Base-by-base conservation (phyloP, 139 green algal species). In the Mesostigma viride region DNA sequence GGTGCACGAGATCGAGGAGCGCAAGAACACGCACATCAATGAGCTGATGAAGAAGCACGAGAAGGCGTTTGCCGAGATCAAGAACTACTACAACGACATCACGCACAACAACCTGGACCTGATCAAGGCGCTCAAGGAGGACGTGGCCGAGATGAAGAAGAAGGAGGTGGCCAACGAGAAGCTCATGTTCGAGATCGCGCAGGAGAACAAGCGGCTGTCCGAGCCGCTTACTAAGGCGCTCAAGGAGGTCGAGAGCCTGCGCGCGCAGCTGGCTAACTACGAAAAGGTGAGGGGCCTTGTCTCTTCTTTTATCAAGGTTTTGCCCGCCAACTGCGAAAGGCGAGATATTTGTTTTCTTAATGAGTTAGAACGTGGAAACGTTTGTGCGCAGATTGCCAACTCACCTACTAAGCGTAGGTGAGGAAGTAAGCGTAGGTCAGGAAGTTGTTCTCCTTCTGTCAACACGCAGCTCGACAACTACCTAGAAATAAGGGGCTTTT, bases 61-160 rank as follows among this genome's bases (percentile, higher is more conserved):
- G 59, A 76, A 76, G 44, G 85, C 89, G 0, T 94, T 92, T 62
- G 72, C 74, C 5, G 88, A 95, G 68, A 91, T 95, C 81, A 91
- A 91, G 60, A 88, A 89, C 70, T 95, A 95, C 78, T 95, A 95
- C 85, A 91, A 92, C 51, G 86, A 94, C 73, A 90, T 95, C 76
- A 94, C 87, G 3, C 80, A 86, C 78, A 90, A 94, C 77, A 95
- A 95, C 79, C 79, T 95, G 58, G 88, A 95, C 77, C 81, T 95
- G 30, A 95, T 95, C 75, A 94, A 94, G 81, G 85, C 85, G 14
- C 79, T 73, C 31, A 70, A 57, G 62, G 89, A 94, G 69, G 88
- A 95, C 46, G 85, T 92, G 33, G 79, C 84, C 0, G 88, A 92
- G 65, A 90, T 94, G 84, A 93, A 91, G 72, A 88, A 86, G 75